These are phyloP conservation scores for Fusarium vanettenii DNA, from an alignment of 2,329 filamentous ascomycete genomes.

Conservation along the genomic window DNA sequence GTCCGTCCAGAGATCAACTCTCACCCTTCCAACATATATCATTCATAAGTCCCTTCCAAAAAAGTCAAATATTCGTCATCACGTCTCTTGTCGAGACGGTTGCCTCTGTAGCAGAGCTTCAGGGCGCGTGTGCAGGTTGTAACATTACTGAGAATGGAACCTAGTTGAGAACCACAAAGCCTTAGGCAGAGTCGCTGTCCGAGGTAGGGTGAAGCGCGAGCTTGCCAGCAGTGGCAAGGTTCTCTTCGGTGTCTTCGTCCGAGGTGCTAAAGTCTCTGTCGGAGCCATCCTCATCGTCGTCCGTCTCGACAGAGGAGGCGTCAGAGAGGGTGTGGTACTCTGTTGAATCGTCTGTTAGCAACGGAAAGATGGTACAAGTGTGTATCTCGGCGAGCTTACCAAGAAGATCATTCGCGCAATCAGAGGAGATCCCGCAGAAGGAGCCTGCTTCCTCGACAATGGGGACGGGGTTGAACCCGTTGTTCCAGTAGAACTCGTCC, in stretches of 20 bases:
- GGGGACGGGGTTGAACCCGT: slow-evolving; percentile 41
- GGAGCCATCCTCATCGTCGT: slow-evolving; percentile 3
- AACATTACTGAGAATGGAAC: background rate
- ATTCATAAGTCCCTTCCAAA: slow-evolving; percentile 10
- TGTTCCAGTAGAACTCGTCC: slow-evolving; percentile 31
- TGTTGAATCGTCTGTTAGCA: slow-evolving; percentile 20
- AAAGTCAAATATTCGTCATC: background rate
- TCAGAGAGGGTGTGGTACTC: slow-evolving; percentile 37
- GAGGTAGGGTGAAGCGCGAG: background rate
- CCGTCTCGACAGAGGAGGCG: slow-evolving; percentile 16
- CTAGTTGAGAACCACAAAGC: background rate
- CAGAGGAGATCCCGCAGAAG: slow-evolving; percentile 35
- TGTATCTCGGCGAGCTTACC: slow-evolving; percentile 38
- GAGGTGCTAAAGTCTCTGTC: slow-evolving; percentile 18
- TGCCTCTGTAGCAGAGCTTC: background rate
- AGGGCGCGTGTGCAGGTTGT: background rate
- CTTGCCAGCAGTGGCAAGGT: background rate
- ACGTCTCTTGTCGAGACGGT: background rate
- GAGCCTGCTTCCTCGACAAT: slow-evolving; percentile 51
- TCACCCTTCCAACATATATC: slow-evolving; percentile 4
- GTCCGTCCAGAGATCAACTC: slow-evolving; percentile 11
- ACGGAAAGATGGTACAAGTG: background rate
- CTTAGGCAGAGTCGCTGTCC: background rate
- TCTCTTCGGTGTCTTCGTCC: slow-evolving; percentile 21
- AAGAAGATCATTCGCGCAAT: slow-evolving; percentile 41